Percentiles rank a stretch among this genome's conserved stretches.
Conservation (phyloP, 2,329 filamentous ascomycete species). For the Periconia digitata region DNA sequence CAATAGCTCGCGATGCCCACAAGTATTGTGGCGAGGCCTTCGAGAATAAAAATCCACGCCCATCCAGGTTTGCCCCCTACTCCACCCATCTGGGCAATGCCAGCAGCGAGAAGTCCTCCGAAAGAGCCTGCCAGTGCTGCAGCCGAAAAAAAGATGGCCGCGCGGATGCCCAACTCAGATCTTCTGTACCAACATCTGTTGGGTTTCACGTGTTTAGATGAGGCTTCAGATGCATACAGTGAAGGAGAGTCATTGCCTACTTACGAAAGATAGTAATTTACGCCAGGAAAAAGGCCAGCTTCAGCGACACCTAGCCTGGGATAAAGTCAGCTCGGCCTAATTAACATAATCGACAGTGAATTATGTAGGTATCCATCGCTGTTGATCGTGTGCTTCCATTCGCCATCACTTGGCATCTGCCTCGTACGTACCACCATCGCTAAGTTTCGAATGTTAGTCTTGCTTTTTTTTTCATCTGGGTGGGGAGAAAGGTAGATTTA, state of each 20-base stretch:
- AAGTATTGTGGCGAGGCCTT: conserved; percentile 70
- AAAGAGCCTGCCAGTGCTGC: conserved; percentile 79
- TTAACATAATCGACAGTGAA: too few species aligned
- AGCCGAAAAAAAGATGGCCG: conserved; percentile 81
- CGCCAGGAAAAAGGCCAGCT: conserved; percentile 64
- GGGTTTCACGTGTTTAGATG: too few species aligned
- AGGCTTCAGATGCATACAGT: too few species aligned
- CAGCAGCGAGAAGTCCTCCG: conserved; percentile 72
- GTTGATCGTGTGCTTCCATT: neutral
- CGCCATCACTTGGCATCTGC: too few species aligned
- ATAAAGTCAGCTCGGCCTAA: too few species aligned
- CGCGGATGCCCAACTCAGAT: conserved; percentile 76
- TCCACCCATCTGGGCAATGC: conserved; percentile 70
- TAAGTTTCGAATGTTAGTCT: too few species aligned
- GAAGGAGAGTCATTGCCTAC: too few species aligned
- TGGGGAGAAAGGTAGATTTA: too few species aligned
- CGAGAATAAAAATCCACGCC: conserved; percentile 58
- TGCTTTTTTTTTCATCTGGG: too few species aligned
- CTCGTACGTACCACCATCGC: too few species aligned
- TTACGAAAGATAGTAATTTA: conserved; percentile 80
- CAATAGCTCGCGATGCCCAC: conserved; percentile 67
- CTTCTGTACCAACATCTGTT: conserved; percentile 77
- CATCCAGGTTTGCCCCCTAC: conserved; percentile 51
- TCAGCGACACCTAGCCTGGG: conserved; percentile 74
- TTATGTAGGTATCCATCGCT: too few species aligned